These are phyloP conservation scores for Ceratobasidium sp. DNA, from an alignment of 1,284 basidiomycete species.

Conservation along the genomic window DNA sequence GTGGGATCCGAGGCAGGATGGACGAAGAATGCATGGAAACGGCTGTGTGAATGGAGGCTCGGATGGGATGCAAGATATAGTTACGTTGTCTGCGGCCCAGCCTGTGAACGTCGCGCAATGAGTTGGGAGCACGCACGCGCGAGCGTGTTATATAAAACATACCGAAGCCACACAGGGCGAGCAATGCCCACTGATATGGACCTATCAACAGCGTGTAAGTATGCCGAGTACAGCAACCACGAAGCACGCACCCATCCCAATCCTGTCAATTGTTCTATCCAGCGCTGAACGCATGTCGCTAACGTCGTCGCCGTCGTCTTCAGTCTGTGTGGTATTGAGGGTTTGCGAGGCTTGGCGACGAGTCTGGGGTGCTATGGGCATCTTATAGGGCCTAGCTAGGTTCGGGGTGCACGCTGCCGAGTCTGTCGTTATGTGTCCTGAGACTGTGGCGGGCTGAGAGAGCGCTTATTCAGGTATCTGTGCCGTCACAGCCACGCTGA, in stretches of 20 bases:
- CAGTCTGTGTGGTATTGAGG: slow-evolving; percentile 8
- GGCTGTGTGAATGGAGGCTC: slow-evolving; percentile 35
- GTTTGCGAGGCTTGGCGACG: slow-evolving; percentile 41
- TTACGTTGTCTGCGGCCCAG: slow-evolving; percentile 51
- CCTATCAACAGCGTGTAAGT: slow-evolving; percentile 24
- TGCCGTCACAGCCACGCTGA: background rate
- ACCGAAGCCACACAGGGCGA: slow-evolving; percentile 50
- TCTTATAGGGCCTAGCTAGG: background rate
- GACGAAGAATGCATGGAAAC: slow-evolving; percentile 14
- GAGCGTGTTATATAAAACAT: slow-evolving; percentile 29
- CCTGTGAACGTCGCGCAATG: slow-evolving; percentile 39
- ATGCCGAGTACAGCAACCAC: background rate
- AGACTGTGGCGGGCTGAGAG: background rate
- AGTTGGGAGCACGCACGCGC: slow-evolving; percentile 19
- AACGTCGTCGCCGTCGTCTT: slow-evolving; percentile 32
- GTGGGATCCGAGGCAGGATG: background rate
- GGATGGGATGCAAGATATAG: slow-evolving; percentile 33
- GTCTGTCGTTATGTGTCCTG: slow-evolving; percentile 25
- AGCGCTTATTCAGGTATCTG: background rate
- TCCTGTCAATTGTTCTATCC: slow-evolving; percentile 50
- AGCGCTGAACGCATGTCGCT: slow-evolving; percentile 46
- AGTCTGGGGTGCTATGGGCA: slow-evolving; percentile 23
- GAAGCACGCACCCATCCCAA: slow-evolving; percentile 50
- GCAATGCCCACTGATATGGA: slow-evolving; percentile 49
- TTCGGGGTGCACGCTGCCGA: slow-evolving; percentile 1